Evolutionary conservation across 805 yeast genomes (phyloP), one percentile per base, ranked within the genome.

Genomic region (Spathaspora hagerdaliae): DNA sequence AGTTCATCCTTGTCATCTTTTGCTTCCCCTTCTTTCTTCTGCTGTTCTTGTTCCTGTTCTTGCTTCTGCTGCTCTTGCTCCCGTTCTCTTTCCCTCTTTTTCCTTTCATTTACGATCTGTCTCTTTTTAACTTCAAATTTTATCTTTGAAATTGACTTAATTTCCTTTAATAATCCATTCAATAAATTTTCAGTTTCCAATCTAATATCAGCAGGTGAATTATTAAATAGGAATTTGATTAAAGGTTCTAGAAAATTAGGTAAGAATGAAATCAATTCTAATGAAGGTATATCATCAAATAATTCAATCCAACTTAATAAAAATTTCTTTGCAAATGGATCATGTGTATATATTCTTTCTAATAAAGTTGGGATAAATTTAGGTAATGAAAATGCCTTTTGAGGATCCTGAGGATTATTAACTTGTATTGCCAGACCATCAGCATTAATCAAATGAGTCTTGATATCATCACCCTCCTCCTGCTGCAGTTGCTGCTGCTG

Each of bases 221-320:
- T 92, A 51, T 87, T 87, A 63, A 63, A 67, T 39, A 92, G 70
- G 56, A 88, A 92, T 14, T 83, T 77, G 39, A 92, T 71, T 49
- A 92, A 69, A 0, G 94, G 97, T 41, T 90, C 94, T 35, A 94
- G 71, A 60, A 94, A 89, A 34, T 91, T 86, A 1, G 99, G 97
- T 40, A 94, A 70, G 59, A 86, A 94, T 0, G 95, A 79, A 14
- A 94, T 81, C 47, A 94, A 70, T 55, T 92, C 97, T 44, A 92
- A 71, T 43, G 92, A 95, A 0, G 99, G 98, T 7, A 91, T 88
- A 9, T 94, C 89, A 63, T 92, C 94, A 41, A 94, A 72, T n/a
- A 94, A 77, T 51, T 89, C 85, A 40, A 94, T 75, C 99, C 99
- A 94, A 42, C 95, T 87, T 10, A 94, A 92, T 46, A 94, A 69